Percentiles rank a stretch among this genome's conserved stretches.
Evolutionary conservation across 1,284 basidiomycete species (phyloP).

Genomic region (Leucoagaricus sp.): DNA sequence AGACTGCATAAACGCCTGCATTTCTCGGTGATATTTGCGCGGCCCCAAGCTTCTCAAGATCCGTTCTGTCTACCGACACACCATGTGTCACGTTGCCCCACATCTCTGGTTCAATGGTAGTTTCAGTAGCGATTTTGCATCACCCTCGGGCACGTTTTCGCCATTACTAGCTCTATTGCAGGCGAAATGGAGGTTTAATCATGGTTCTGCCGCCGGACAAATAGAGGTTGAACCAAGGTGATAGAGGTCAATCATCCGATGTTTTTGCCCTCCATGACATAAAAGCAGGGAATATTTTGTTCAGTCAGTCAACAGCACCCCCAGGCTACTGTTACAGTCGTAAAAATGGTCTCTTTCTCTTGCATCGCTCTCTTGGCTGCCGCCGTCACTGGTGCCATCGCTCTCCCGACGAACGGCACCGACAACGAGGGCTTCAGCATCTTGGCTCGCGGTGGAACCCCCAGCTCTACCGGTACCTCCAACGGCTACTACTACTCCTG

Average conservation of each 20-base stretch:
- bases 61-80: neutral
- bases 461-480: neutral
- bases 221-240: neutral
- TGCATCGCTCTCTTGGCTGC: conserved; percentile 5
- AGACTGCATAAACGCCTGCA: neutral
- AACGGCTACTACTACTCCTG: conserved; percentile 3
- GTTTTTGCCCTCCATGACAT: neutral
- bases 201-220: neutral
- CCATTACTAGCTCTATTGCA: neutral
- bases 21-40: neutral
- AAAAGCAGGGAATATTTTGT: neutral
- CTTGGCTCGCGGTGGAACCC: neutral
- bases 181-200: neutral
- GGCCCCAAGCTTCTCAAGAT: neutral
- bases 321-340: neutral
- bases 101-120: no score
- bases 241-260: neutral
- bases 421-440: neutral
- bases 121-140: no score
- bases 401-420: conserved; percentile 6
- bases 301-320: neutral
- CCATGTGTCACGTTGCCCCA: neutral
- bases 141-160: no score
- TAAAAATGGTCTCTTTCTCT: conserved; percentile 3
- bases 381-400: neutral